These are phyloP conservation scores for Apiotrichum siamense DNA, from an alignment of 1,284 basidiomycete species.

Conservation along the genomic window DNA sequence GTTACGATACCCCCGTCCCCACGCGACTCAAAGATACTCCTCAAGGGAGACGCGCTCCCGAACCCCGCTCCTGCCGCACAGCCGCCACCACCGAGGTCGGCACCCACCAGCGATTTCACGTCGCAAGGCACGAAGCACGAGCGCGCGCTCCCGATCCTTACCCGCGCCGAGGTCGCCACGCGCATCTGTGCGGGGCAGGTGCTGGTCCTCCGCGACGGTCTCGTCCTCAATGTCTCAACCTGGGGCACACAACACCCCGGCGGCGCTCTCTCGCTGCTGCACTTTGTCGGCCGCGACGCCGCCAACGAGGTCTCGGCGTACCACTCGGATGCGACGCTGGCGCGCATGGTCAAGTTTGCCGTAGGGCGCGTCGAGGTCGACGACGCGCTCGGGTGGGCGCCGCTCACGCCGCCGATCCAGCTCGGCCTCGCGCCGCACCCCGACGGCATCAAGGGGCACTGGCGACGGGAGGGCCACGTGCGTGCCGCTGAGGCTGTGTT, in stretches of 20 bases:
- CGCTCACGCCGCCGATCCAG: constrained; percentile 82
- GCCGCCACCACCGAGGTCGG: background rate
- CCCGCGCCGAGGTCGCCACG: constrained; percentile 30
- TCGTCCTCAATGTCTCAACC: constrained; percentile 69
- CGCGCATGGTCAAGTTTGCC: constrained; percentile 64
- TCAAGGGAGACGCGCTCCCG: background rate
- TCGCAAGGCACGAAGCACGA: background rate
- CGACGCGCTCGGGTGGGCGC: constrained; percentile 56
- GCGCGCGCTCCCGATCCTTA: constrained; percentile 13
- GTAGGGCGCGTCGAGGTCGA: constrained; percentile 59
- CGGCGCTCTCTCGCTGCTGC: constrained; percentile 79
- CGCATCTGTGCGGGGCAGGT: constrained; percentile 67
- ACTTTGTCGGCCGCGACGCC: constrained; percentile 93
- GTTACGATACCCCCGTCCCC: background rate
- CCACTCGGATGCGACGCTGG: constrained; percentile 64
- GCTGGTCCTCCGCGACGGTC: constrained; percentile 70
- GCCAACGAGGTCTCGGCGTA: constrained; percentile 92
- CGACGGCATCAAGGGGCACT: constrained; percentile 38
- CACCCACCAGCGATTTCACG: too few relatives aligned
- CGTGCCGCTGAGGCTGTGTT: constrained; percentile 22
- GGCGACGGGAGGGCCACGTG: constrained; percentile 39
- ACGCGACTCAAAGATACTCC: background rate
- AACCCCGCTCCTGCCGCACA: background rate
- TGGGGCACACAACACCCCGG: constrained; percentile 89
- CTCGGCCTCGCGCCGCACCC: constrained; percentile 65